Evolutionary conservation across 2,329 filamentous ascomycete species (phyloP), one percentile per base, ranked within the genome.

Genomic region (Sporothrix schenckii): DNA sequence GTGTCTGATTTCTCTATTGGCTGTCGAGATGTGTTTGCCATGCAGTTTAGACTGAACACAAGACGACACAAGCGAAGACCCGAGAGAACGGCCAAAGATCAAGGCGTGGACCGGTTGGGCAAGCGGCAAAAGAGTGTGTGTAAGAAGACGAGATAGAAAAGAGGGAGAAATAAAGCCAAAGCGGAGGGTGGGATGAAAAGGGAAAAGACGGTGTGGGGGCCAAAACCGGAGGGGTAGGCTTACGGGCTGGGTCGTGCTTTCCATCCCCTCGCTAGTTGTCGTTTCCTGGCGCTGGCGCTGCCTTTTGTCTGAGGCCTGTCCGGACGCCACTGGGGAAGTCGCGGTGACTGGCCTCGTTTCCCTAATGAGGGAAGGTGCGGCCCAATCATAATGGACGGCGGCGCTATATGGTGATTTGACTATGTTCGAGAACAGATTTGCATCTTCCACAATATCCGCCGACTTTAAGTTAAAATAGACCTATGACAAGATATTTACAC

Each of bases 131-230:
- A 66, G 21, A 30, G 30, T 66, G 65, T 34, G 50, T 54, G 49
- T 34, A 34, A 54, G 54, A n/a, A 24, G n/a, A 44, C 13, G 65
- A 19, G 49, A 54, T n/a, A 66, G 47, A 34, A 50, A 66, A 49
- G 44, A 63, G 41, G 16, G 41, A 47, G 60, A 49, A 63, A 49
- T 47, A 24, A 66, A 47, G 61, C 13, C 60, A 50, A 50, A 50
- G n/a, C n/a, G 27, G 47, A 34, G 10, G 21, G 21, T 24, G 24
- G 49, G n/a, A 54, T 19, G 44, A 39, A 66, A 24, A 24, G 30
- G 63, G 30, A 13, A 39, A 49, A 44, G 10, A 34, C 54, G 56
- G 34, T 70, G 82, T 71, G 72, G 75, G 44, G 49, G 56, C 56
- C 56, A 60, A 60, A 60, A 27, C 21, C 41, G 41, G 41, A 49